Conservation (phyloP, 2,329 filamentous ascomycete species). For the Aplosporella prunicola region DNA sequence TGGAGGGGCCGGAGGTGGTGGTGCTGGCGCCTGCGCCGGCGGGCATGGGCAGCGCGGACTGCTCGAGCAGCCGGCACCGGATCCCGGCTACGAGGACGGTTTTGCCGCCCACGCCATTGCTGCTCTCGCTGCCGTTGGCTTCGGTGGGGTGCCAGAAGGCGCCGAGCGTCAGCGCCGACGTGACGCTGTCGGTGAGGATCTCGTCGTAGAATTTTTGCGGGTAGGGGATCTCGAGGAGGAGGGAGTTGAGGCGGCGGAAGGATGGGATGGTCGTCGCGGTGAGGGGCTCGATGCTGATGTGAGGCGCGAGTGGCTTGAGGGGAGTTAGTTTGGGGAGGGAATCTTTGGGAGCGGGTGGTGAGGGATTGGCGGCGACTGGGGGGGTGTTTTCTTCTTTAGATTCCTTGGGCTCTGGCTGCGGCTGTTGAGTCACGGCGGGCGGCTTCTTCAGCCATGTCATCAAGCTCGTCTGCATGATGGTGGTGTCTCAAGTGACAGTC, state of each 20-base stretch:
- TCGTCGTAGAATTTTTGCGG: constrained; percentile 52
- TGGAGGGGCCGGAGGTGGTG: constrained; percentile 1
- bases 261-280: constrained; percentile 45
- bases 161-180: constrained; percentile 47
- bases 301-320: constrained; percentile 32
- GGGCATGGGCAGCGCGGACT: constrained; percentile 8
- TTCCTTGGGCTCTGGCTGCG: constrained; percentile 3
- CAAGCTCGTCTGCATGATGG: constrained; percentile 38
- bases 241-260: constrained; percentile 47
- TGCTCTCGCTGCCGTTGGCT: constrained; percentile 6
- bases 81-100: constrained; percentile 38
- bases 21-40: constrained; percentile 5
- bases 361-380: background rate
- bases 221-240: constrained; percentile 54
- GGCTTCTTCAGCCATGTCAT: constrained; percentile 40
- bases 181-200: constrained; percentile 45
- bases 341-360: constrained; percentile 6
- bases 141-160: constrained; percentile 44
- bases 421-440: constrained; percentile 16
- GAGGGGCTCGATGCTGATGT: constrained; percentile 45
- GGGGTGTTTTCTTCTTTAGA: background rate
- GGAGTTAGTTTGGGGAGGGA: constrained; percentile 9
- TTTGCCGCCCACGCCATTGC: no score
- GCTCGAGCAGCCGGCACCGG: constrained; percentile 35
- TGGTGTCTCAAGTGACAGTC: background rate